Percentiles rank a stretch among this genome's conserved stretches.
Conservation (phyloP, 1,284 basidiomycete genomes). For the Chalciporus sp. region DNA sequence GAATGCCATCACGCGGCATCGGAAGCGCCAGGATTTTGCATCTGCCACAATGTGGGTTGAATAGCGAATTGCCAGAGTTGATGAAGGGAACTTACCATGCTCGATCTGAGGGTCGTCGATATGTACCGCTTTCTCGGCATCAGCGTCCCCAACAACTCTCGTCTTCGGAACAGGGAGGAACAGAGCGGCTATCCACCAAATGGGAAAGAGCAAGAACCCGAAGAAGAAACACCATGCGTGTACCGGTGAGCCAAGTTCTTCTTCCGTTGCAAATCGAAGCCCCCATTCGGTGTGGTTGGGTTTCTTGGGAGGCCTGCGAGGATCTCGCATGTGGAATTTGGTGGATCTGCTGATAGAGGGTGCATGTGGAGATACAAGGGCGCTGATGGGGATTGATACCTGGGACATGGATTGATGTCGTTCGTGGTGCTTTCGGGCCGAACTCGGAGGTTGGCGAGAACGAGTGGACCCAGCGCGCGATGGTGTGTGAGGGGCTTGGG, state of each 20-base stretch:
- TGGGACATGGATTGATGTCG: slow-evolving; percentile 58
- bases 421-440: slow-evolving; percentile 34
- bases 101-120: slow-evolving; percentile 80
- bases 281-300: slow-evolving; percentile 61
- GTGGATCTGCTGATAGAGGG: slow-evolving; percentile 60
- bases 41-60: slow-evolving; percentile 43
- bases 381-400: slow-evolving; percentile 74
- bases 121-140: slow-evolving; percentile 68
- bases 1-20: slow-evolving; percentile 70
- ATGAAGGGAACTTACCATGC: slow-evolving; percentile 51
- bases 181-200: slow-evolving; percentile 76
- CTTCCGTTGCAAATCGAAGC: slow-evolving; percentile 49
- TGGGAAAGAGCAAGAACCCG: slow-evolving; percentile 72
- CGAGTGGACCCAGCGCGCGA: slow-evolving; percentile 41
- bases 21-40: slow-evolving; percentile 67
- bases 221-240: slow-evolving; percentile 78
- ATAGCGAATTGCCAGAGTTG: slow-evolving; percentile 4
- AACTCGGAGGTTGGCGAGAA: slow-evolving; percentile 34
- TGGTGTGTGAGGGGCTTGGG: slow-evolving; percentile 38
- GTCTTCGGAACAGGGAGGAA: slow-evolving; percentile 58
- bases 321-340: slow-evolving; percentile 78
- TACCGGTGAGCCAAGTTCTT: slow-evolving; percentile 63
- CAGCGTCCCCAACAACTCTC: slow-evolving; percentile 56
- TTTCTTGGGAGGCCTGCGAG: slow-evolving; percentile 58
- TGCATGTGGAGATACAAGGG: slow-evolving; percentile 73